Conservation (phyloP, 495 filamentous ascomycete species). For the Peziza echinospora region DNA sequence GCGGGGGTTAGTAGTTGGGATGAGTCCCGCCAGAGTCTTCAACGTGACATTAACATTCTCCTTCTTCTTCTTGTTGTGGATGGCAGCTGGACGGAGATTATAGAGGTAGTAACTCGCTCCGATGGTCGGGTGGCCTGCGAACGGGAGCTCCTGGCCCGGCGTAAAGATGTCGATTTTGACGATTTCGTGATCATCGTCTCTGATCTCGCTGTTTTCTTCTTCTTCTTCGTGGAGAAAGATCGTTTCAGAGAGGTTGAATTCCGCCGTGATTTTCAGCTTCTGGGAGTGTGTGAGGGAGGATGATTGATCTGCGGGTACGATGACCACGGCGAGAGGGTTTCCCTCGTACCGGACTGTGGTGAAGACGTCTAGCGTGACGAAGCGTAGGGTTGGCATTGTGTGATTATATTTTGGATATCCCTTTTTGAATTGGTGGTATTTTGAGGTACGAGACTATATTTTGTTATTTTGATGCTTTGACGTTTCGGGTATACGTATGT, state of each 20-base stretch:
- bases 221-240: slow-evolving; percentile 46
- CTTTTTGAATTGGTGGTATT: no score
- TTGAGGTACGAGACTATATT: no score
- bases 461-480: no score
- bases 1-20: slow-evolving; percentile 26
- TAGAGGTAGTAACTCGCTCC: slow-evolving; percentile 37
- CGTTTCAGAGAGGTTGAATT: slow-evolving; percentile 75
- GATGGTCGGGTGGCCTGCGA: slow-evolving; percentile 62
- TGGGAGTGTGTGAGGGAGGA: slow-evolving; percentile 24
- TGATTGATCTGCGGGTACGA: slow-evolving; percentile 23
- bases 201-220: not conserved
- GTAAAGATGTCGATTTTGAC: slow-evolving; percentile 52
- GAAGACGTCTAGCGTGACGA: slow-evolving; percentile 48
- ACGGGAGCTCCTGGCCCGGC: slow-evolving; percentile 35
- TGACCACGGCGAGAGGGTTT: slow-evolving; percentile 46
- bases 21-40: slow-evolving; percentile 40
- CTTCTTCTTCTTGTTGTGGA: no score
- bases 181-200: slow-evolving; percentile 2
- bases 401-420: no score
- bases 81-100: slow-evolving; percentile 13
- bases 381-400: slow-evolving; percentile 21
- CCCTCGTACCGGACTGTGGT: slow-evolving; percentile 33
- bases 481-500: no score
- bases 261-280: slow-evolving; percentile 44
- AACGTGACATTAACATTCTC: no score